Percentiles rank a stretch among this genome's conserved stretches.
phyloP scores from a whole-genome alignment of 2,329 filamentous ascomycete genomes.

The Fusarium annulatum region DNA sequence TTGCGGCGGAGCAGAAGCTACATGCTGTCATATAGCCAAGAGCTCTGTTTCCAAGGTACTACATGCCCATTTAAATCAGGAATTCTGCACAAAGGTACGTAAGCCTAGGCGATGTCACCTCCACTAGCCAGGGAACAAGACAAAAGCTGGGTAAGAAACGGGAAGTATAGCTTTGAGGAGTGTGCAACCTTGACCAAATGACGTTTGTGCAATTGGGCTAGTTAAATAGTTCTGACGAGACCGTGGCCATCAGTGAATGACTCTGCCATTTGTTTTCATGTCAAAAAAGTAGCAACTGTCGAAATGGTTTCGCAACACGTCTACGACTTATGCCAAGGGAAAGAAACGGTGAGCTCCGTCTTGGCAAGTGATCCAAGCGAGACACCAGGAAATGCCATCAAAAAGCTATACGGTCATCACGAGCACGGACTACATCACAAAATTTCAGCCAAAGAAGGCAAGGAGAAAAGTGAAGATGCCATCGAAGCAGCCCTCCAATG shows the following conservation, averaged over 20 bases:
- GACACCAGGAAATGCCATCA: constrained; percentile 65
- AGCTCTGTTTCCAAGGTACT: neutral
- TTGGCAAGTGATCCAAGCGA: constrained; percentile 64
- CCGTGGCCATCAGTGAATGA: neutral
- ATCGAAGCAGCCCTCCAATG: constrained; percentile 67
- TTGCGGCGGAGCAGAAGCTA: neutral
- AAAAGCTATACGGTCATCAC: constrained; percentile 62
- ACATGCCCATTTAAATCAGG: neutral
- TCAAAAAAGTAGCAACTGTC: neutral
- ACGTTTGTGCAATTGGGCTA: neutral
- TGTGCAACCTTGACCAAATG: neutral
- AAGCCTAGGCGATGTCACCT: neutral
- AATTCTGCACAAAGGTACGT: constrained; percentile 5
- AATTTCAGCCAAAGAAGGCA: neutral
- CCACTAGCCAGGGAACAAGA: neutral
- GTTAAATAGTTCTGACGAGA: neutral
- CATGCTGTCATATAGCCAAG: neutral
- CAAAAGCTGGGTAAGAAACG: neutral
- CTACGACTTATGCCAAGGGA: constrained; percentile 62
- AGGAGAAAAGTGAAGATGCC: constrained; percentile 54
- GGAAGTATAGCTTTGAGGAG: neutral
- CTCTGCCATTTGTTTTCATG: neutral
- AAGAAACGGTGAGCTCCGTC: constrained; percentile 67
- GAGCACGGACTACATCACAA: constrained; percentile 16
- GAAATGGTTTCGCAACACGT: constrained; percentile 51